A percentile compares a stretch with the other conserved stretches of the same genome.
Evolutionary conservation across 805 yeast genomes (phyloP).

Genomic region (Metschnikowia continentalis): DNA sequence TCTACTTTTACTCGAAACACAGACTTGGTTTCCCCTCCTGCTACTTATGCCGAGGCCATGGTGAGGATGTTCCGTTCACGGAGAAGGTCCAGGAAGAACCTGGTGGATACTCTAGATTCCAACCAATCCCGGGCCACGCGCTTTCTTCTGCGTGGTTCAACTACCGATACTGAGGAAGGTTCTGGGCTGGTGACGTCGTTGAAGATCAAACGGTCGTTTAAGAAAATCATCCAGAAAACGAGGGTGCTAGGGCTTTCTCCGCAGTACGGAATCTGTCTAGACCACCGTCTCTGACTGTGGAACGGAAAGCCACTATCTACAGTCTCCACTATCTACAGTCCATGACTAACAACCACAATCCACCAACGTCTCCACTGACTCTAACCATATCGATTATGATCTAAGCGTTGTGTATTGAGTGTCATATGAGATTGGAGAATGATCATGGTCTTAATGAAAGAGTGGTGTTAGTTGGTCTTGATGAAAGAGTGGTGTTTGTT

Average conservation of each 20-base stretch:
- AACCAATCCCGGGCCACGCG: constrained; percentile 1
- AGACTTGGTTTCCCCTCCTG: neutral
- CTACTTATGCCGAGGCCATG: constrained; percentile 18
- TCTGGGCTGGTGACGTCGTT: neutral
- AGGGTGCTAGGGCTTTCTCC: neutral
- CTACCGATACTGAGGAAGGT: constrained; percentile 12
- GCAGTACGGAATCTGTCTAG: neutral
- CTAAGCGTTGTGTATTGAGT: too few species aligned
- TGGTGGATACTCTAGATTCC: constrained; percentile 4
- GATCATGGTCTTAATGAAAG: too few species aligned
- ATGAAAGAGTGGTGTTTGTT: too few species aligned
- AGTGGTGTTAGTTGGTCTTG: too few species aligned
- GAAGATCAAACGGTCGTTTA: constrained; percentile 6
- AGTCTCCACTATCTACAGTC: too few species aligned
- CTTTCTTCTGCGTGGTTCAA: constrained; percentile 11
- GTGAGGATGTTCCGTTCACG: constrained; percentile 5
- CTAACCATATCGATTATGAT: too few species aligned
- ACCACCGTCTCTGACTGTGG: too few species aligned
- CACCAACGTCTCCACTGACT: too few species aligned
- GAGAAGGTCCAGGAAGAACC: constrained; percentile 8
- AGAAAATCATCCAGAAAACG: constrained; percentile 6
- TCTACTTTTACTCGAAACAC: neutral
- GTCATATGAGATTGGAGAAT: too few species aligned
- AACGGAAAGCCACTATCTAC: too few species aligned
- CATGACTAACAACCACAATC: too few species aligned